Percentiles rank a stretch among this genome's conserved stretches.
Conservation (phyloP, 2,329 filamentous ascomycete genomes). For the Phialophora chinensis region DNA sequence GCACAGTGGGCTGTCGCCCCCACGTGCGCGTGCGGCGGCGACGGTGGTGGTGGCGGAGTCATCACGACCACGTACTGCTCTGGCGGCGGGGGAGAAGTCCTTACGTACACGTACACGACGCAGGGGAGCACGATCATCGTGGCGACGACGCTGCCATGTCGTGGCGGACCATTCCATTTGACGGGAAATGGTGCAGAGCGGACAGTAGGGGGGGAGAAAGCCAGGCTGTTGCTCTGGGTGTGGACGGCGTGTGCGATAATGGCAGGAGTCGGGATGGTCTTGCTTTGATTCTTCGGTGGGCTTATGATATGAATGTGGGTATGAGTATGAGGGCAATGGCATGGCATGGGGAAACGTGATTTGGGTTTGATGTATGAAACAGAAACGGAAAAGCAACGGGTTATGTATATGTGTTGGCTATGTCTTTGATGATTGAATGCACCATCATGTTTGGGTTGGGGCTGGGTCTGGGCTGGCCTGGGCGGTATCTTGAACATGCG, state of each 20-base stretch:
- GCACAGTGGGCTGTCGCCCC: conserved; percentile 6
- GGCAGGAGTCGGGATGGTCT: conserved; percentile 14
- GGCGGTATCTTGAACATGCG: not conserved
- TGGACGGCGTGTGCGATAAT: conserved; percentile 3
- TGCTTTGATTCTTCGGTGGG: not conserved
- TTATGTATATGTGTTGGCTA: not conserved
- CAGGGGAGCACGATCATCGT: conserved; percentile 15
- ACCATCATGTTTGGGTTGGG: not conserved
- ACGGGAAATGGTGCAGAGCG: conserved; percentile 11
- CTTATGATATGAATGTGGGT: too few species aligned
- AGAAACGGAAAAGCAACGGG: not conserved
- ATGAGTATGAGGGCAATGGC: not conserved
- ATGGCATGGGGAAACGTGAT: not conserved
- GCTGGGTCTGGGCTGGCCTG: not conserved
- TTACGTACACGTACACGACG: conserved; percentile 22
- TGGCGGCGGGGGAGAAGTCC: conserved; percentile 3
- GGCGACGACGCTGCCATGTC: conserved; percentile 11
- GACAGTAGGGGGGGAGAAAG: not conserved
- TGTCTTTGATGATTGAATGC: conserved; percentile 1
- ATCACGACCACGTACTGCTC: not conserved
- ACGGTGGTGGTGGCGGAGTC: not conserved
- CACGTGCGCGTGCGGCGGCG: conserved; percentile 6
- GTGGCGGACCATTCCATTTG: conserved; percentile 13
- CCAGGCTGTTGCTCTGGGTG: not conserved
- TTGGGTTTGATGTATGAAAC: not conserved